Conservation (phyloP, 2,329 filamentous ascomycete genomes). For the Penicillium sp. region DNA sequence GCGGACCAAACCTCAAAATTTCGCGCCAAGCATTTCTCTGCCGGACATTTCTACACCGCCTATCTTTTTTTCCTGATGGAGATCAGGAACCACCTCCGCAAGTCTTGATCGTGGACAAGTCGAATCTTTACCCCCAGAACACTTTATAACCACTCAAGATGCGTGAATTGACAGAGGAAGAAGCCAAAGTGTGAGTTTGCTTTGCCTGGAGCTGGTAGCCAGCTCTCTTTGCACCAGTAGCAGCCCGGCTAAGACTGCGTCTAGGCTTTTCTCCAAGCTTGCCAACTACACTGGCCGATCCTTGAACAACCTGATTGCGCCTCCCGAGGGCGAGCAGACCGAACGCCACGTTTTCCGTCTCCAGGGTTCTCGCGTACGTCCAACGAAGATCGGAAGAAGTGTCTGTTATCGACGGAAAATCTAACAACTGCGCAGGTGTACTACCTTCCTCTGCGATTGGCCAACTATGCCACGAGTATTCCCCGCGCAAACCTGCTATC, state of each 20-base stretch:
- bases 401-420: not conserved
- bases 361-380: slow-evolving; percentile 69
- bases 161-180: slow-evolving; percentile 28
- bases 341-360: slow-evolving; percentile 88
- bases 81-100: slow-evolving; percentile 12
- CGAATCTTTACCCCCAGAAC: not conserved
- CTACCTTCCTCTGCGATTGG: slow-evolving; percentile 87
- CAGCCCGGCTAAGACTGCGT: slow-evolving; percentile 66
- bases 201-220: not conserved
- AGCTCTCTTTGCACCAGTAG: slow-evolving; percentile 59
- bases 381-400: not conserved
- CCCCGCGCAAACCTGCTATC: slow-evolving; percentile 81
- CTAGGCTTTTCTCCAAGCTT: slow-evolving; percentile 65
- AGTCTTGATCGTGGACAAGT: not conserved
- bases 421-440: slow-evolving; percentile 59
- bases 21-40: slow-evolving; percentile 21
- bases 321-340: slow-evolving; percentile 68
- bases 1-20: slow-evolving; percentile 22
- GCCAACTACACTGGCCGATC: slow-evolving; percentile 90
- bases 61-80: slow-evolving; percentile 24
- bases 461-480: slow-evolving; percentile 88
- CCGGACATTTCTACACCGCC: slow-evolving; percentile 20
- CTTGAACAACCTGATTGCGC: slow-evolving; percentile 82
- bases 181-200: slow-evolving; percentile 53
- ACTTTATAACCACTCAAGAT: slow-evolving; percentile 18